Percentiles rank a stretch among this genome's conserved stretches.
These are phyloP conservation scores for Ophiostoma sp. DNA, from an alignment of 2,329 filamentous ascomycete genomes.

Conservation along the genomic window DNA sequence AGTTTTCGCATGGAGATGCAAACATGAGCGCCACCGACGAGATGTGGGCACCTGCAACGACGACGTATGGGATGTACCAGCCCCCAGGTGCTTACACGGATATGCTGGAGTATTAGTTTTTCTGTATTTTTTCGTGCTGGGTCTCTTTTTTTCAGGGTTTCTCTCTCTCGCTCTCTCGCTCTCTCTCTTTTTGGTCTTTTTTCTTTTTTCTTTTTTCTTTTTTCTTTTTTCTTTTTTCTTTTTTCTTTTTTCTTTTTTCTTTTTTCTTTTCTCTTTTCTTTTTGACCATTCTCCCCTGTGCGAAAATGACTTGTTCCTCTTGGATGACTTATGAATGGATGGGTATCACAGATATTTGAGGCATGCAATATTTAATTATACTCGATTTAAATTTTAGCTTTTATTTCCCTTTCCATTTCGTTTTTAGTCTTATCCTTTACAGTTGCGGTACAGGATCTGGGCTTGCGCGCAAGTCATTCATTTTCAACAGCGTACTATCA, in stretches of 20 bases:
- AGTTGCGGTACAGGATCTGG: not conserved
- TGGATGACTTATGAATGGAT: not conserved
- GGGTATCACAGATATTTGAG: not conserved
- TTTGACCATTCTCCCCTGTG: not conserved
- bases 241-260: not conserved
- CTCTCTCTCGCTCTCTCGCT: not conserved
- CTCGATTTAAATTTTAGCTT: not conserved
- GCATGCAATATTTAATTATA: not conserved
- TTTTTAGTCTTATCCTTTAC: not conserved
- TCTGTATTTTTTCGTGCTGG: not conserved
- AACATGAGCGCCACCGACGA: not conserved
- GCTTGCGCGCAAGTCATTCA: not conserved
- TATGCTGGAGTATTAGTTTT: not conserved
- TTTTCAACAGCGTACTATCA: not conserved
- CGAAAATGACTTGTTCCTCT: not conserved
- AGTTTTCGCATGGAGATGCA: constrained; percentile 30
- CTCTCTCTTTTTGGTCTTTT: not conserved
- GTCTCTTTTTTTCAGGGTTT: not conserved
- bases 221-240: not conserved
- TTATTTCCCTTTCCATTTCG: not conserved
- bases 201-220: not conserved
- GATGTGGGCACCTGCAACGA: not conserved
- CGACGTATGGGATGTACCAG: not conserved
- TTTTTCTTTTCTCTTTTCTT: not conserved
- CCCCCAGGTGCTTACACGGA: not conserved